phyloP scores from a whole-genome alignment of 257 asterid species.

The Penstemon eatonii region DNA sequence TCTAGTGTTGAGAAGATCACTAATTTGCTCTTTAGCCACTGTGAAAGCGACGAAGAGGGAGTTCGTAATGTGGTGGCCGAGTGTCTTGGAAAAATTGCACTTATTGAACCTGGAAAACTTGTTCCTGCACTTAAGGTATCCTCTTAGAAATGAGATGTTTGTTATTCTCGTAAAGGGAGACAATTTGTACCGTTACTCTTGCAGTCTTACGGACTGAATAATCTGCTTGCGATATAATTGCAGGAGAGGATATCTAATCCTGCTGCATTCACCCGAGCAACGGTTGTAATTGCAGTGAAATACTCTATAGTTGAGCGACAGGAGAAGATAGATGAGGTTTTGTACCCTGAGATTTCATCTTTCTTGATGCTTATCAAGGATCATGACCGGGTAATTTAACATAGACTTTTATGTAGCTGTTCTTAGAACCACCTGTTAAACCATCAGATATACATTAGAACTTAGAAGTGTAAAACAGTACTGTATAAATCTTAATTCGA shows the following conservation, averaged over 20 bases:
- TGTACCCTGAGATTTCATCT: constrained; percentile 79
- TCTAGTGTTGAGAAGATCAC: constrained; percentile 92
- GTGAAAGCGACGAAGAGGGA: constrained; percentile 99
- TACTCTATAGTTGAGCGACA: constrained; percentile 95
- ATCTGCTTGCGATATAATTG: constrained; percentile 34
- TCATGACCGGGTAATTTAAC: constrained; percentile 71
- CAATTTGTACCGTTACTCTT: neutral
- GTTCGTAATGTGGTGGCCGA: constrained; percentile 99
- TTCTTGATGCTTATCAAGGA: constrained; percentile 96
- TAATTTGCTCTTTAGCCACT: constrained; percentile 85
- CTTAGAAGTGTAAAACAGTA: constrained; percentile 3
- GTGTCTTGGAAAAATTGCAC: constrained; percentile 97
- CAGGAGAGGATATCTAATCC: constrained; percentile 81
- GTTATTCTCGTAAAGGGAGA: neutral
- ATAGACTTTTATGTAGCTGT: constrained; percentile 7
- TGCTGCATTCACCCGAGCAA: constrained; percentile 96
- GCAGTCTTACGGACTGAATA: constrained; percentile 14
- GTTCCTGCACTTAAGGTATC: constrained; percentile 95
- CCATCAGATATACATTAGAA: neutral
- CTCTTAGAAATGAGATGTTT: constrained; percentile 20
- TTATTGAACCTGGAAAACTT: constrained; percentile 92
- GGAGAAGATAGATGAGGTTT: constrained; percentile 88
- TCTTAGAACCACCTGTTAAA: neutral
- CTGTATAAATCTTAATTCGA: constrained; percentile 17
- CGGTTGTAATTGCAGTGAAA: constrained; percentile 90